A percentile compares a stretch with the other conserved stretches of the same genome.
phyloP scores from a whole-genome alignment of 1,284 basidiomycete species.

The Boletellus dicymbophilus region DNA sequence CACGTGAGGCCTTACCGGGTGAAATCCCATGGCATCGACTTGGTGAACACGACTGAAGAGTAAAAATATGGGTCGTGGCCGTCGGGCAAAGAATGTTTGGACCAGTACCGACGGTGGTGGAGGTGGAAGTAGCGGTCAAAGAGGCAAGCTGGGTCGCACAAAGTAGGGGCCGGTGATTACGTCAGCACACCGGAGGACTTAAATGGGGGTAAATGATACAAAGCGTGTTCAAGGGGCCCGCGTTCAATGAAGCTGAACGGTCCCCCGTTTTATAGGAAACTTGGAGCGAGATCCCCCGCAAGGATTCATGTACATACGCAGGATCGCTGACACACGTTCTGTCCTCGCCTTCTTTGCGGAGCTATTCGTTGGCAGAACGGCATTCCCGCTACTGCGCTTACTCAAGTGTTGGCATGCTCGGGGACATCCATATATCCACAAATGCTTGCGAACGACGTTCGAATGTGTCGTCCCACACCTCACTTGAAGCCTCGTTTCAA shows the following conservation, averaged over 20 bases:
- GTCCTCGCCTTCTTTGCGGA: constrained; percentile 12
- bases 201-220: neutral
- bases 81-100: constrained; percentile 1
- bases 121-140: constrained; percentile 5
- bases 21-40: constrained; percentile 23
- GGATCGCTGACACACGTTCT: constrained; percentile 7
- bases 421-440: constrained; percentile 2
- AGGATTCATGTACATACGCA: too few relatives aligned
- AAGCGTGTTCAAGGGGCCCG: too few relatives aligned
- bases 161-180: constrained; percentile 1
- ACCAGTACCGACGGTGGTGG: neutral
- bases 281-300: too few relatives aligned
- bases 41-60: neutral
- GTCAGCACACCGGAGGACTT: neutral
- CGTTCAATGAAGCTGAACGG: too few relatives aligned
- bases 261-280: constrained; percentile 8
- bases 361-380: constrained; percentile 1
- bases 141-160: neutral
- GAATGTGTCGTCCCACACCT: too few relatives aligned
- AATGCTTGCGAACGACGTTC: too few relatives aligned
- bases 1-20: constrained; percentile 24
- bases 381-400: neutral
- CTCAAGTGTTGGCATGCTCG: neutral
- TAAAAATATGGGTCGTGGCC: constrained; percentile 1
- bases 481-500: too few relatives aligned